A percentile compares a stretch with the other conserved stretches of the same genome.
phyloP scores from a whole-genome alignment of 2,329 filamentous ascomycete genomes.

The Penicillium griseofulvum region DNA sequence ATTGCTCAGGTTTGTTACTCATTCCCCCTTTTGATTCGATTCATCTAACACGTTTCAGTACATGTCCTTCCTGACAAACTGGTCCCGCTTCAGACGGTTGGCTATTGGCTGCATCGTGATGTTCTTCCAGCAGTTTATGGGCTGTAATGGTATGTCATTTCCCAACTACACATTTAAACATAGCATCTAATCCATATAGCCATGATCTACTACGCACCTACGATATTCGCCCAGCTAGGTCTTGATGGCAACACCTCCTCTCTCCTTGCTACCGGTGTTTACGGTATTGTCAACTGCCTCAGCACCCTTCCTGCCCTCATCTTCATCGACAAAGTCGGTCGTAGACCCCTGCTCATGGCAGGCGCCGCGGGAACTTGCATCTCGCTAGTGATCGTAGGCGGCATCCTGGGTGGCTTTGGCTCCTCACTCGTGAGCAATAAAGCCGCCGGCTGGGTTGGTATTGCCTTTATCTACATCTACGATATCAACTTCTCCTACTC shows the following conservation, averaged over 20 bases:
- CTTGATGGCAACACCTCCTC: constrained; percentile 38
- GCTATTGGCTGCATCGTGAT: constrained; percentile 41
- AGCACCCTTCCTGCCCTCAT: constrained; percentile 36
- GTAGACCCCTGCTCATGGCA: constrained; percentile 35
- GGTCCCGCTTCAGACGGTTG: constrained; percentile 37
- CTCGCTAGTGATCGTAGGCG: constrained; percentile 37
- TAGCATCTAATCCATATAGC: constrained; percentile 21
- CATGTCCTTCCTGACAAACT: constrained; percentile 34
- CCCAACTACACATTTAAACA: not conserved
- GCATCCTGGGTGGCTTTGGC: constrained; percentile 35
- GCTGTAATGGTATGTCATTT: constrained; percentile 40
- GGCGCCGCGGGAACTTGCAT: constrained; percentile 37
- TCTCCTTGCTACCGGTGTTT: constrained; percentile 38
- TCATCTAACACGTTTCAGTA: constrained; percentile 24
- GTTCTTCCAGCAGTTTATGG: constrained; percentile 50
- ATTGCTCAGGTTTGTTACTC: constrained; percentile 28
- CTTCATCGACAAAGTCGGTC: constrained; percentile 37
- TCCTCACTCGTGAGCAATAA: constrained; percentile 27
- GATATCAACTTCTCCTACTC: constrained; percentile 41
- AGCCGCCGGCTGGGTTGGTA: constrained; percentile 37
- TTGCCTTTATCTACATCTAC: constrained; percentile 41
- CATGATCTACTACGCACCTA: constrained; percentile 51
- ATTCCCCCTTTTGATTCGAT: not conserved
- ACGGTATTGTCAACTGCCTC: constrained; percentile 41
- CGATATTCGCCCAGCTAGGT: constrained; percentile 47